Evolutionary conservation across 1,284 basidiomycete genomes (phyloP).

Genomic region (Coniferiporia weirii): DNA sequence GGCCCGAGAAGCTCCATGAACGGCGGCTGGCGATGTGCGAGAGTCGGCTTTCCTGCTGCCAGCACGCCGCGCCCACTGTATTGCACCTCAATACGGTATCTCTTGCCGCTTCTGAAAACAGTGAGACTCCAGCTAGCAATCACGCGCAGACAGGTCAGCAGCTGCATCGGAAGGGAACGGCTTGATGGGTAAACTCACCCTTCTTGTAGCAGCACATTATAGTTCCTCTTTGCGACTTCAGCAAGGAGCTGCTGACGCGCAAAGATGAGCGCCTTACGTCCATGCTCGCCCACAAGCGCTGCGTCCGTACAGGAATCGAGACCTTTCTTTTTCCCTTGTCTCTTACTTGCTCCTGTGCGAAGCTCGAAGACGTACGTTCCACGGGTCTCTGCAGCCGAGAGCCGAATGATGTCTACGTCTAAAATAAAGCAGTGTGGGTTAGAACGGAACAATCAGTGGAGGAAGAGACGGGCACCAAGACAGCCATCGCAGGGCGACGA

Average conservation of each 20-base stretch:
- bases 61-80: slow-evolving; percentile 65
- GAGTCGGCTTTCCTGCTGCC: slow-evolving; percentile 40
- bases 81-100: slow-evolving; percentile 58
- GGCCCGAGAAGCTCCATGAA: slow-evolving; percentile 42
- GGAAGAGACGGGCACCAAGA: not conserved
- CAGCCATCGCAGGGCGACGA: too few species aligned
- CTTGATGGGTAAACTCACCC: slow-evolving; percentile 40
- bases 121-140: slow-evolving; percentile 61
- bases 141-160: not conserved
- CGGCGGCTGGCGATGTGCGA: slow-evolving; percentile 45
- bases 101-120: slow-evolving; percentile 53
- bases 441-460: not conserved
- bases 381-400: slow-evolving; percentile 46
- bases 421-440: slow-evolving; percentile 13
- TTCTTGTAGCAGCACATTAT: slow-evolving; percentile 60
- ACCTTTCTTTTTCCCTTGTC: not conserved
- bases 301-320: not conserved
- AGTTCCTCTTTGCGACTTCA: slow-evolving; percentile 50
- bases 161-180: not conserved
- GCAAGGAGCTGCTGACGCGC: slow-evolving; percentile 58
- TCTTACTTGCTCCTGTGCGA: slow-evolving; percentile 15
- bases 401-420: slow-evolving; percentile 57
- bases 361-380: slow-evolving; percentile 63
- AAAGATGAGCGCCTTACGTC: slow-evolving; percentile 49
- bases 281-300: not conserved